phyloP scores from a whole-genome alignment of 2,329 filamentous ascomycete genomes.

The Calonectria pseudoturangicola region DNA sequence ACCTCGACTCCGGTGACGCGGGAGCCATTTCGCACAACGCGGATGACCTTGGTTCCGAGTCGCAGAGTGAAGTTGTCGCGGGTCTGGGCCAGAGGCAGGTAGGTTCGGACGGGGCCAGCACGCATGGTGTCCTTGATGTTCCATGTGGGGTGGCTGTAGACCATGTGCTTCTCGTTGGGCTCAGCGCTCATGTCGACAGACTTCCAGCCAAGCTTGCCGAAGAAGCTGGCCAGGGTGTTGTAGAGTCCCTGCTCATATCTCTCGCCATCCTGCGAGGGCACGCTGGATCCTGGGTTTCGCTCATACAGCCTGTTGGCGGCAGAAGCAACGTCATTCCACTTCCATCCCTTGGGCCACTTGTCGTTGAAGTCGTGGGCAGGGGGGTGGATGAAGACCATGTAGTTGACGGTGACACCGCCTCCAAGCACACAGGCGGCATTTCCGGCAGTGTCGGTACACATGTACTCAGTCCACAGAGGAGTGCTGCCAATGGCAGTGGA shows the following conservation, averaged over 20 bases:
- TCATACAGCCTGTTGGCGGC: constrained; percentile 79
- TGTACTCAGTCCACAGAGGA: constrained; percentile 74
- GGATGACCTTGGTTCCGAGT: constrained; percentile 77
- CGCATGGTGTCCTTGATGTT: constrained; percentile 80
- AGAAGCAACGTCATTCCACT: constrained; percentile 70
- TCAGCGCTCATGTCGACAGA: constrained; percentile 75
- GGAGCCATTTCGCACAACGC: constrained; percentile 77
- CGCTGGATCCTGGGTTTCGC: constrained; percentile 68
- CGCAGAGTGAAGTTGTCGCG: constrained; percentile 79
- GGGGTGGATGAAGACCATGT: constrained; percentile 80
- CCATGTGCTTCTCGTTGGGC: constrained; percentile 78
- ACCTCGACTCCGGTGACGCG: constrained; percentile 80
- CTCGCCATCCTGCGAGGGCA: constrained; percentile 78
- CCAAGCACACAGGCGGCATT: constrained; percentile 79
- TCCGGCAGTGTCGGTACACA: constrained; percentile 48
- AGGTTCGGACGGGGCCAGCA: constrained; percentile 82
- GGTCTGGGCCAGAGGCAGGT: constrained; percentile 76
- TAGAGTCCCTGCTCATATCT: constrained; percentile 81
- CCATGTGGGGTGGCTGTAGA: constrained; percentile 78
- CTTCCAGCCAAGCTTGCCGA: constrained; percentile 78
- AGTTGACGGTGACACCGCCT: constrained; percentile 79
- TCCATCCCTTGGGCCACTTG: constrained; percentile 83
- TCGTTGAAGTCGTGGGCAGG: constrained; percentile 80
- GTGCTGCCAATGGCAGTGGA: constrained; percentile 77
- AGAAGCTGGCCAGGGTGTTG: constrained; percentile 74